A percentile compares a stretch with the other conserved stretches of the same genome.
phyloP scores from a whole-genome alignment of 768 basidiomycete genomes.

The Termitomyces sp. region DNA sequence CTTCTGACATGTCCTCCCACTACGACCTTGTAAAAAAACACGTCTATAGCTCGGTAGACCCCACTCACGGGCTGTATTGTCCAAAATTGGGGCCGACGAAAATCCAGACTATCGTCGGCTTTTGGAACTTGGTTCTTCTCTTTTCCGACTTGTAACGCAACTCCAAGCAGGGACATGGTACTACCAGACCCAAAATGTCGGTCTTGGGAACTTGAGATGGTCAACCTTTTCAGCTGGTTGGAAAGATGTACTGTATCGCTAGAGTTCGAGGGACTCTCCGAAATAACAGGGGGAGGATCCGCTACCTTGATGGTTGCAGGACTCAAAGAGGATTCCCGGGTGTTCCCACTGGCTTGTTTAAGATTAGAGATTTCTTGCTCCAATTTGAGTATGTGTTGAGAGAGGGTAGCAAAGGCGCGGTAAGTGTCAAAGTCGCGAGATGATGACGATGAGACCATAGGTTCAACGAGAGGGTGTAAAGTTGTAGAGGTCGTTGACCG shows the following conservation, averaged over 20 bases:
- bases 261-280: neutral
- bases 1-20: conserved; percentile 31
- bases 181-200: conserved; percentile 17
- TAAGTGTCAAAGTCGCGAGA: conserved; percentile 6
- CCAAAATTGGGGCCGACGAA: conserved; percentile 13
- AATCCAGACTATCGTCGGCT: neutral
- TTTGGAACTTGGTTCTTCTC: conserved; percentile 1
- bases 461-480: conserved; percentile 9
- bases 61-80: conserved; percentile 11
- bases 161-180: conserved; percentile 13
- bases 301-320: neutral
- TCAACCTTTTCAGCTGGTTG: conserved; percentile 11
- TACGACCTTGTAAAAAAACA: conserved; percentile 12
- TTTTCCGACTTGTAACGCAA: conserved; percentile 13
- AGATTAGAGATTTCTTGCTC: conserved; percentile 13
- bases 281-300: neutral
- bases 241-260: conserved; percentile 9
- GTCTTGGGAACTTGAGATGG: conserved; percentile 3
- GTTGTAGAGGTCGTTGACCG: neutral
- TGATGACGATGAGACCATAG: conserved; percentile 8
- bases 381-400: conserved; percentile 9
- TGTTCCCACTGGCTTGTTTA: neutral
- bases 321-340: neutral
- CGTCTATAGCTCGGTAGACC: neutral
- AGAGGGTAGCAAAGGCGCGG: conserved; percentile 7